Base-by-base conservation (phyloP, 139 green algal species). In the Tetratostichococcus sp. region DNA sequence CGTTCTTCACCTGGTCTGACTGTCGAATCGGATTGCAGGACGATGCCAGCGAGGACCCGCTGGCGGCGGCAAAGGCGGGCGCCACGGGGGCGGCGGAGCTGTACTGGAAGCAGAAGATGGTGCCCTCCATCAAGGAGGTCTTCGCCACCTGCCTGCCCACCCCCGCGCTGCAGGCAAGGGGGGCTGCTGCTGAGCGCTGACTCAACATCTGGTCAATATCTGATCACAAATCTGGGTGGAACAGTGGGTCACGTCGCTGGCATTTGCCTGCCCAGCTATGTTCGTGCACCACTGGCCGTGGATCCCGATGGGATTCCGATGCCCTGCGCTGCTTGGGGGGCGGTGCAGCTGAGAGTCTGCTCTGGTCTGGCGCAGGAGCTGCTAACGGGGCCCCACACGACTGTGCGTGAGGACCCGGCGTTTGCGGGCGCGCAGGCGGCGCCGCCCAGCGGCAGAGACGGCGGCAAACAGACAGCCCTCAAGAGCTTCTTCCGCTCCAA, bases 31-130 rank as follows among this genome's bases (percentile, higher is more conserved):
- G n/a, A n/a, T n/a, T n/a, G 31, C 84, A 93, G 83, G 87, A 93
- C 34, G 85, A 94, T 28, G 80, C 84, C 0, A 85, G 86, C 0
- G 89, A 94, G 71, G 89, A 95, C 75, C 91, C 91, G 1, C 62
- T 91, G 65, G 74, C 77, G 0, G 90, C 86, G 5, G 75, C 75
- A 0, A 76, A 84, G 76, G 42, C 69, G 0, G 80, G 83, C 42
- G 25, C 21, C 31, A 74, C 11, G 4, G 70, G 43, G 72, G 28
- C 68, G 34, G 8, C 79, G 80, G 70, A 86, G n/a, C 82, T 95
- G 31, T 95, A 95, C 83, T 96, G 79, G 81, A 72, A 59, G 30
- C 86, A 90, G 80, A 93, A 93, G 77, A 69, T 93, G 75, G 69
- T 79, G 72, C 71, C 67, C 4, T 85, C 84, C 0, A 68, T 91